phyloP scores from a whole-genome alignment of 139 green algal genomes.

The Monoraphidium neglectum region DNA sequence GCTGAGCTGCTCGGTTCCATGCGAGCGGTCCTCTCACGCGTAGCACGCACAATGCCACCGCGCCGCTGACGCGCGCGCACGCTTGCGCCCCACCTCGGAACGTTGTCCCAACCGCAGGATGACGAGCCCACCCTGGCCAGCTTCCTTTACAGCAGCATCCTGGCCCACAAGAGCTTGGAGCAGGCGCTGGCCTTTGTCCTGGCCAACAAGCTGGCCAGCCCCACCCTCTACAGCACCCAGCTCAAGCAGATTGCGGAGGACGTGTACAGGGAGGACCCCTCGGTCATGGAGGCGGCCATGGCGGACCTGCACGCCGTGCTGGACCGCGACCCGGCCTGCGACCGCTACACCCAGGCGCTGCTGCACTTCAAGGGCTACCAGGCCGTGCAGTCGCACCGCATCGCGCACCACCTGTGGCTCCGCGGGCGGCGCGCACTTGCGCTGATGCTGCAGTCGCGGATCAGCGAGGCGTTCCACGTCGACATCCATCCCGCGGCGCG shows the following conservation, averaged over 20 bases:
- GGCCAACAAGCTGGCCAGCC: slow-evolving; percentile 91
- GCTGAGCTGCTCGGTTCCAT: too few relatives aligned
- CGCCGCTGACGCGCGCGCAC: too few relatives aligned
- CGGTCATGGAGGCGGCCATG: slow-evolving; percentile 64
- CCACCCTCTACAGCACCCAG: slow-evolving; percentile 88
- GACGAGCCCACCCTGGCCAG: slow-evolving; percentile 85
- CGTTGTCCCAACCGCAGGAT: too few relatives aligned
- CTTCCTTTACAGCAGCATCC: slow-evolving; percentile 89
- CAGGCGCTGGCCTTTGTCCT: slow-evolving; percentile 89
- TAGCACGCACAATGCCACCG: too few relatives aligned
- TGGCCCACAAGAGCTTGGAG: slow-evolving; percentile 84
- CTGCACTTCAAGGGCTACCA: slow-evolving; percentile 97
- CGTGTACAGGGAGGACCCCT: slow-evolving; percentile 35
- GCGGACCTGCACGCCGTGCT: slow-evolving; percentile 76
- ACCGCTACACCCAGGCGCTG: slow-evolving; percentile 81
- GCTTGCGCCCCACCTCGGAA: too few relatives aligned
- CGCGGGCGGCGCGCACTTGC: slow-evolving; percentile 75
- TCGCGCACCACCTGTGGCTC: slow-evolving; percentile 83
- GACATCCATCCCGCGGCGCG: slow-evolving; percentile 90
- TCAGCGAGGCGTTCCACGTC: slow-evolving; percentile 82
- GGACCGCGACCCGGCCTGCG: slow-evolving; percentile 89
- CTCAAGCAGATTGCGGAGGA: slow-evolving; percentile 62
- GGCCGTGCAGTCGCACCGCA: slow-evolving; percentile 85
- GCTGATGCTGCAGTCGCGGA: slow-evolving; percentile 71
- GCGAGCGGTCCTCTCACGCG: too few relatives aligned